Conservation (phyloP, 345 rosid species). For the Reutealis trisperma region DNA sequence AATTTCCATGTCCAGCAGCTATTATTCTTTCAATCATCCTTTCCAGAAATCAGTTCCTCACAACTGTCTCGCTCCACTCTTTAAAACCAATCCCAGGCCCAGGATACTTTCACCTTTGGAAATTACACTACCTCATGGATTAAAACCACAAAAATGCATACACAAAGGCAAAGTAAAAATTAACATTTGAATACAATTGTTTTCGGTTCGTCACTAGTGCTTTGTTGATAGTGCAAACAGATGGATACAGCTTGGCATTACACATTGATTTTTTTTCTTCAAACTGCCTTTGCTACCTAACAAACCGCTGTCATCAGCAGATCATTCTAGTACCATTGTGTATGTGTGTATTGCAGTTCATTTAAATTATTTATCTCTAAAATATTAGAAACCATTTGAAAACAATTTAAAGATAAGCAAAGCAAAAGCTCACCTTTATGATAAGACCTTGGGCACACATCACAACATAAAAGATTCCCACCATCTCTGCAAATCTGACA, state of each 20-base stretch:
- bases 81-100: neutral
- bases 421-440: conserved; percentile 61
- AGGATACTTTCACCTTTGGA: neutral
- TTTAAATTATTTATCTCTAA: neutral
- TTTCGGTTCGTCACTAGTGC: neutral
- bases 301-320: neutral
- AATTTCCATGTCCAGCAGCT: neutral
- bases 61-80: neutral
- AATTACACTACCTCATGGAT: neutral
- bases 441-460: conserved; percentile 98
- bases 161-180: neutral
- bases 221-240: neutral
- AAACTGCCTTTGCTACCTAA: neutral
- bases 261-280: neutral
- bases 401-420: neutral
- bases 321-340: no score
- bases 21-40: neutral
- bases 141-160: neutral
- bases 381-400: neutral
- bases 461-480: conserved; percentile 89
- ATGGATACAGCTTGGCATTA: no score
- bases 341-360: neutral
- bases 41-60: neutral
- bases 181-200: neutral
- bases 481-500: conserved; percentile 97